phyloP scores from a whole-genome alignment of 2,329 filamentous ascomycete genomes.

The Colletotrichum euphorbiae region DNA sequence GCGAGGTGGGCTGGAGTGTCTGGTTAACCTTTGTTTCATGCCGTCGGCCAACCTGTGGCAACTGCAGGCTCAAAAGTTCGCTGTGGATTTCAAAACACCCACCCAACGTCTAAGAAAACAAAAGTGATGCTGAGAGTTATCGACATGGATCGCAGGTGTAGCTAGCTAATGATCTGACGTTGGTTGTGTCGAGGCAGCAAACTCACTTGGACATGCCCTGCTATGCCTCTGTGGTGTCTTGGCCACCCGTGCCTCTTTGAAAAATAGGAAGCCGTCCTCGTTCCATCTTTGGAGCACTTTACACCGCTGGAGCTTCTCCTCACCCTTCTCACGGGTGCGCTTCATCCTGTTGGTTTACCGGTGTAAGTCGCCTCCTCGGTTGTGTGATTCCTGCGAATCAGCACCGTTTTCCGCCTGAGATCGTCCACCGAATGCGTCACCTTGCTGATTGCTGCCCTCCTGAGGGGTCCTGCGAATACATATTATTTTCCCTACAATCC shows the following conservation, averaged over 20 bases:
- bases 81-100: no score
- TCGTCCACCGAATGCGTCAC: constrained; percentile 22
- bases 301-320: constrained; percentile 15
- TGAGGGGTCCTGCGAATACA: not conserved
- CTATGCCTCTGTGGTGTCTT: not conserved
- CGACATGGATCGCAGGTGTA: no score
- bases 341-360: not conserved
- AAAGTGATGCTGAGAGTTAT: no score
- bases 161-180: no score
- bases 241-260: not conserved
- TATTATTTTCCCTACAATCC: no score
- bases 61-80: not conserved
- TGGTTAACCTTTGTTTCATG: constrained; percentile 22
- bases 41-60: not conserved
- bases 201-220: no score
- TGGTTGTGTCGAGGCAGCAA: no score
- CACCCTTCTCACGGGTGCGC: constrained; percentile 2
- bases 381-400: constrained; percentile 12
- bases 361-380: constrained; percentile 11
- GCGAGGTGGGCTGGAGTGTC: constrained; percentile 6
- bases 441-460: not conserved
- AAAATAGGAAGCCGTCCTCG: not conserved
- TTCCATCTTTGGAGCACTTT: not conserved
- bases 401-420: constrained; percentile 4
- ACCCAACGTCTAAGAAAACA: not conserved